Evolutionary conservation across 2,329 filamentous ascomycete genomes (phyloP).

Genomic region (Penicillium italicum): DNA sequence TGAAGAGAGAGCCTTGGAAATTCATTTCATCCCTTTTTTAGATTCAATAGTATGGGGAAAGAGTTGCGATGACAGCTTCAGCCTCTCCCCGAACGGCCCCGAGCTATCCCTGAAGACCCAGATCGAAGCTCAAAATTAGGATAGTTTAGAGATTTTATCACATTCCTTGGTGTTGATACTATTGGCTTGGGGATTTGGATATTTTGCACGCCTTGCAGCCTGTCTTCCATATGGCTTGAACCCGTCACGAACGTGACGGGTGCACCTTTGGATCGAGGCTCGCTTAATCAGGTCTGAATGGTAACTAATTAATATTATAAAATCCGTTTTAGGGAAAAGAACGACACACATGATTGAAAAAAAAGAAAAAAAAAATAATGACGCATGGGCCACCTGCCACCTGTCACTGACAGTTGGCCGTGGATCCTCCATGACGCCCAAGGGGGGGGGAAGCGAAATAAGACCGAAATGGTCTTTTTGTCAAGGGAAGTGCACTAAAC

Average conservation of each 20-base stretch:
- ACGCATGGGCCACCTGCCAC: constrained; percentile 24
- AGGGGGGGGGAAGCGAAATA: not conserved
- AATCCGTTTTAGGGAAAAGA: not conserved
- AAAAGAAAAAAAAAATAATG: not conserved
- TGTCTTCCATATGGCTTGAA: not conserved
- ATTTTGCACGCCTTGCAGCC: not conserved
- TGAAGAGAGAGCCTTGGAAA: constrained; percentile 1
- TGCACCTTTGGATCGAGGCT: no score
- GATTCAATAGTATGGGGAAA: constrained; percentile 14
- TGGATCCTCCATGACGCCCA: constrained; percentile 12
- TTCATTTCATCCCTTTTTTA: not conserved
- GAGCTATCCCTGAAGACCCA: constrained; percentile 1
- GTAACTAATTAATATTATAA: not conserved
- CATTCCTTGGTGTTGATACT: not conserved
- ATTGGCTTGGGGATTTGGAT: not conserved
- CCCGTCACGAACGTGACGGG: not conserved
- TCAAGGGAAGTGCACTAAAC: not conserved
- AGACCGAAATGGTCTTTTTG: not conserved
- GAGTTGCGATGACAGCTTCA: constrained; percentile 6
- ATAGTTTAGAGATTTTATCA: not conserved
- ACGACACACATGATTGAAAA: not conserved
- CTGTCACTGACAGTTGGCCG: constrained; percentile 19
- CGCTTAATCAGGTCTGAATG: not conserved
- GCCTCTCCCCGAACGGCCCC: constrained; percentile 9
- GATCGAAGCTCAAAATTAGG: not conserved